phyloP scores from a whole-genome alignment of 257 asterid species.

The Solanum infundibuliforme region DNA sequence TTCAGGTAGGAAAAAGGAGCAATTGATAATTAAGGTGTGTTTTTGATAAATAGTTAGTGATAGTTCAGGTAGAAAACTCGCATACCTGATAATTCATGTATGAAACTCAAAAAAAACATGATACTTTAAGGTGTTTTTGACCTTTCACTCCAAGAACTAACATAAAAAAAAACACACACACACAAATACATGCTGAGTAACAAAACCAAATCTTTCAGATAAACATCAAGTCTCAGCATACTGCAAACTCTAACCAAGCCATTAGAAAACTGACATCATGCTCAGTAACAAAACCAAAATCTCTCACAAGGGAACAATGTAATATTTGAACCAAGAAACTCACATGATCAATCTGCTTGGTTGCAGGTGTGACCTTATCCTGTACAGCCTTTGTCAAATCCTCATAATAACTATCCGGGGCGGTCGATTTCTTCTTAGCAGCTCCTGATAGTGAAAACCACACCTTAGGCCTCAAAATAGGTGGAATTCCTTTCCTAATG shows the following conservation, averaged over 20 bases:
- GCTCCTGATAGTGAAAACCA: slow-evolving; percentile 96
- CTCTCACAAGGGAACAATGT: not conserved
- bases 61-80: not conserved
- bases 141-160: not conserved
- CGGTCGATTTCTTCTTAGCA: slow-evolving; percentile 93
- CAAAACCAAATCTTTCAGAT: not conserved
- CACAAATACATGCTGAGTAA: not conserved
- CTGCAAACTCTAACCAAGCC: not conserved
- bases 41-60: not conserved
- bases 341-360: slow-evolving; percentile 98
- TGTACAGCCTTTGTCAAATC: slow-evolving; percentile 68
- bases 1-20: not conserved
- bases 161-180: not conserved
- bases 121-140: not conserved
- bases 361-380: slow-evolving; percentile 83
- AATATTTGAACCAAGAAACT: not conserved
- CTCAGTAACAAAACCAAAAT: not conserved
- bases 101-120: not conserved
- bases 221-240: not conserved
- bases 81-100: fast-evolving
- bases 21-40: not conserved
- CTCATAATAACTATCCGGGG: slow-evolving; percentile 81
- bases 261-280: not conserved
- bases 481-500: slow-evolving; percentile 87
- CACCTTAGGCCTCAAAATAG: slow-evolving; percentile 83